These are phyloP conservation scores for Cystoisospora suis DNA, from an alignment of 169 alveolate genomes.

Conservation along the genomic window DNA sequence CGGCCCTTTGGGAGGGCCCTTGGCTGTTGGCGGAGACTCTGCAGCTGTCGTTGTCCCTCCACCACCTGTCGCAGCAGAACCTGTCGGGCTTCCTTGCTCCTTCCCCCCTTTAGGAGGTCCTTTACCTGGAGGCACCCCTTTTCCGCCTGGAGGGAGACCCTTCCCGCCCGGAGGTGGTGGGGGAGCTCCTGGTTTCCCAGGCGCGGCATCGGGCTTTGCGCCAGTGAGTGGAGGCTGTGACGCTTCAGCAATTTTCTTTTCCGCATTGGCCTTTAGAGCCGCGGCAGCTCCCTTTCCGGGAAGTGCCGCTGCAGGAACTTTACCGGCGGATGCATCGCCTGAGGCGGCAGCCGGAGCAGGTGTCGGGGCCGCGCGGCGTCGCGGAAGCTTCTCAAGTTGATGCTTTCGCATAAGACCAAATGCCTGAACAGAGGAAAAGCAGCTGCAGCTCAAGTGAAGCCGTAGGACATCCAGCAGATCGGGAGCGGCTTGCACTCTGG, in stretches of 20 bases:
- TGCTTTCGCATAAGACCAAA: not conserved
- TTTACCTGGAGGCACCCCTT: not conserved
- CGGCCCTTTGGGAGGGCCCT: too few species aligned
- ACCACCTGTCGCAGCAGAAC: too few species aligned
- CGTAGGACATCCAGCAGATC: not conserved
- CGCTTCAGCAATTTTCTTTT: not conserved
- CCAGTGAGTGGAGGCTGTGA: not conserved
- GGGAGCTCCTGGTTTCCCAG: not conserved
- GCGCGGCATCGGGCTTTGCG: not conserved
- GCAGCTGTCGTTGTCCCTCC: too few species aligned
- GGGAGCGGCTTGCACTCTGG: not conserved
- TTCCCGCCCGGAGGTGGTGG: not conserved
- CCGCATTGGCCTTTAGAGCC: not conserved
- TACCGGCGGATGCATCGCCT: not conserved
- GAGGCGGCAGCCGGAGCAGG: not conserved
- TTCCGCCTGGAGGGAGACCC: not conserved
- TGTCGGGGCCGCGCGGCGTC: not conserved
- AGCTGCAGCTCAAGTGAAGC: not conserved
- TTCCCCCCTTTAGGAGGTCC: not conserved
- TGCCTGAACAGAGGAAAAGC: not conserved
- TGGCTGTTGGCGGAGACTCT: too few species aligned
- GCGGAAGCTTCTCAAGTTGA: not conserved
- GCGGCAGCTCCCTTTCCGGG: constrained; percentile 30
- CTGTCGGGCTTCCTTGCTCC: not conserved
- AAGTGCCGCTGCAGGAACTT: not conserved